Conservation (phyloP, 352 stramenopile species). For the Nannochloropsis limnetica region DNA sequence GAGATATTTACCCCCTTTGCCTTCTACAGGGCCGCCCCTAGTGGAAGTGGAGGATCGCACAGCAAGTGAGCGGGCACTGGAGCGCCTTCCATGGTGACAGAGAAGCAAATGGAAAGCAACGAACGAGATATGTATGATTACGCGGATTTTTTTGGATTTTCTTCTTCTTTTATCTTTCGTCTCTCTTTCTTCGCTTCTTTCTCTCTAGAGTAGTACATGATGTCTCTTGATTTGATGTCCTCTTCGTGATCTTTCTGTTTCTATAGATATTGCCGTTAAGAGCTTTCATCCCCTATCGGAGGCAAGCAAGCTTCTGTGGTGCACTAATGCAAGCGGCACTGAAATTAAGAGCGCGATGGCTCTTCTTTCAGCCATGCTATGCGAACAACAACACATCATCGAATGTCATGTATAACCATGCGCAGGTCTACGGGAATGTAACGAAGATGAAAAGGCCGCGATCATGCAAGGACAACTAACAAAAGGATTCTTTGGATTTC, state of each 20-base stretch:
- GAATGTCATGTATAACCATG: not conserved
- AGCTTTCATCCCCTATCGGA: not conserved
- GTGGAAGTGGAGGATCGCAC: conserved; percentile 24
- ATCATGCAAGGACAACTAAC: too few relatives aligned
- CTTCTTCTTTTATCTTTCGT: not conserved
- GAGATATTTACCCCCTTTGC: not conserved
- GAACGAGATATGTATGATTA: not conserved
- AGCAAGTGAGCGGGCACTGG: not conserved
- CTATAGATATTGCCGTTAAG: not conserved
- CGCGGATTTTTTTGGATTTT: not conserved
- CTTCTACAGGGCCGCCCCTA: not conserved
- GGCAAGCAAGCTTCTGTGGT: not conserved
- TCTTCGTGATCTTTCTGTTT: not conserved
- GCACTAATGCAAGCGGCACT: not conserved
- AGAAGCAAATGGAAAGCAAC: not conserved
- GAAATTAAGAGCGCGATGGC: not conserved
- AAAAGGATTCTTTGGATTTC: too few relatives aligned
- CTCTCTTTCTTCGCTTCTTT: not conserved
- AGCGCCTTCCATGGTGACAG: not conserved
- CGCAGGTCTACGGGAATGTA: too few relatives aligned
- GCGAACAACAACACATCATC: not conserved
- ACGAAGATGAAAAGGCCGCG: too few relatives aligned
- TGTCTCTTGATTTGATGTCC: not conserved
- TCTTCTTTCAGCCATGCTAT: not conserved
- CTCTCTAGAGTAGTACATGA: not conserved